Percentiles rank a stretch among this genome's conserved stretches.
phyloP scores from a whole-genome alignment of 768 basidiomycete genomes.

The Termitomyces sp. region DNA sequence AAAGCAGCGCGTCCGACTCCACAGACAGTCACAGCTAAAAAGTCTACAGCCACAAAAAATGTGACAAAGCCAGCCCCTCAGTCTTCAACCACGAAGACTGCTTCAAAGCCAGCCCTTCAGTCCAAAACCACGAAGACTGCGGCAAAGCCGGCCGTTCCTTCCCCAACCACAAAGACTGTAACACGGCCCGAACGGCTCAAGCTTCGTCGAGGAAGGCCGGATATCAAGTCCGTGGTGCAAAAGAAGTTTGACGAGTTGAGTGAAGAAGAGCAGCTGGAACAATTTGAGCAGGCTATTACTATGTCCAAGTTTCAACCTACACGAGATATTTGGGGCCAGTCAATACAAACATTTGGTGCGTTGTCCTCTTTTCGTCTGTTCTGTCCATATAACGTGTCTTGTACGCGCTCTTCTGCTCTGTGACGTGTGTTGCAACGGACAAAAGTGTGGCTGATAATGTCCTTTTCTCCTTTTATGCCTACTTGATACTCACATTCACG shows the following conservation, averaged over 20 bases:
- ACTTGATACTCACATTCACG: neutral
- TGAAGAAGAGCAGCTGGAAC: conserved; percentile 28
- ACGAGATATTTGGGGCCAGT: conserved; percentile 36
- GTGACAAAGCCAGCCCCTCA: neutral
- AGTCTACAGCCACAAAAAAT: neutral
- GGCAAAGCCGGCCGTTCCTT: neutral
- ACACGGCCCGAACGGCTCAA: neutral
- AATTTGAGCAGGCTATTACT: conserved; percentile 29
- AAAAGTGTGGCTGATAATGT: neutral
- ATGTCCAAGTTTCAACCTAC: conserved; percentile 30
- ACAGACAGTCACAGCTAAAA: neutral
- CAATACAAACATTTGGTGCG: conserved; percentile 35
- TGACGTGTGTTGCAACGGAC: neutral
- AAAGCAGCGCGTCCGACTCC: neutral
- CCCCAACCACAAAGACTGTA: neutral
- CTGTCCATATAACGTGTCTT: neutral
- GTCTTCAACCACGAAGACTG: neutral
- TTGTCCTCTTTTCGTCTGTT: neutral
- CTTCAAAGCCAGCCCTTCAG: neutral
- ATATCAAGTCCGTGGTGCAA: conserved; percentile 11
- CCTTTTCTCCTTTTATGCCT: neutral
- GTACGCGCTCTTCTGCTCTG: neutral
- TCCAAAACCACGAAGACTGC: neutral
- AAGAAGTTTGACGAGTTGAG: conserved; percentile 10
- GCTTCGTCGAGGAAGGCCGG: neutral